Conservation (phyloP, 495 filamentous ascomycete genomes). For the Hypoxylon subgilvum region DNA sequence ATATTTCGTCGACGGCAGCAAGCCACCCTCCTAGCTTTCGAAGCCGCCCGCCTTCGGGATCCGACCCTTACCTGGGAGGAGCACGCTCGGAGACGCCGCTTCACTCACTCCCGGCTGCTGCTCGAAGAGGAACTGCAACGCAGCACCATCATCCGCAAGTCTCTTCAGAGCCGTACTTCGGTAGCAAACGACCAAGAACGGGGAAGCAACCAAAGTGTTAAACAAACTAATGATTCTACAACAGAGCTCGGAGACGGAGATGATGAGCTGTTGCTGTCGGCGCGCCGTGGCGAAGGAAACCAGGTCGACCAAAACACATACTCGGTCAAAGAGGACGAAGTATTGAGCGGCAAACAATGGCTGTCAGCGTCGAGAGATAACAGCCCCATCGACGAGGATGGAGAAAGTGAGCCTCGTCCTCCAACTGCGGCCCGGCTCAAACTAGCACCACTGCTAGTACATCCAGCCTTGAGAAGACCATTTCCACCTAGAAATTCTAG, state of each 20-base stretch:
- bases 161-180: constrained; percentile 6
- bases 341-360: neutral
- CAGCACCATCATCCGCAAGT: constrained; percentile 7
- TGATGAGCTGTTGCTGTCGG: neutral
- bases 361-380: too few species aligned
- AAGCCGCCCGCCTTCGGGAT: constrained; percentile 11
- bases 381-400: neutral
- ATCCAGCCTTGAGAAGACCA: constrained; percentile 5
- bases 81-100: constrained; percentile 1
- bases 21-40: neutral
- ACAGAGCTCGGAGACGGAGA: neutral
- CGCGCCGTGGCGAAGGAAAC: neutral
- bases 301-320: neutral
- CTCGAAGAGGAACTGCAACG: constrained; percentile 13
- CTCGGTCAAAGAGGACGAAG: too few species aligned
- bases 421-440: neutral
- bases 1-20: constrained; percentile 3
- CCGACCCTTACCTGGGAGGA: constrained; percentile 13
- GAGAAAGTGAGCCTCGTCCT: neutral
- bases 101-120: constrained; percentile 9
- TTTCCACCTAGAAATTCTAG: neutral
- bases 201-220: neutral
- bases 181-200: neutral
- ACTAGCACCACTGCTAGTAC: neutral
- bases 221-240: neutral